A percentile compares a stretch with the other conserved stretches of the same genome.
phyloP scores from a whole-genome alignment of 2,329 filamentous ascomycete genomes.

The Neofusicoccum sp. region DNA sequence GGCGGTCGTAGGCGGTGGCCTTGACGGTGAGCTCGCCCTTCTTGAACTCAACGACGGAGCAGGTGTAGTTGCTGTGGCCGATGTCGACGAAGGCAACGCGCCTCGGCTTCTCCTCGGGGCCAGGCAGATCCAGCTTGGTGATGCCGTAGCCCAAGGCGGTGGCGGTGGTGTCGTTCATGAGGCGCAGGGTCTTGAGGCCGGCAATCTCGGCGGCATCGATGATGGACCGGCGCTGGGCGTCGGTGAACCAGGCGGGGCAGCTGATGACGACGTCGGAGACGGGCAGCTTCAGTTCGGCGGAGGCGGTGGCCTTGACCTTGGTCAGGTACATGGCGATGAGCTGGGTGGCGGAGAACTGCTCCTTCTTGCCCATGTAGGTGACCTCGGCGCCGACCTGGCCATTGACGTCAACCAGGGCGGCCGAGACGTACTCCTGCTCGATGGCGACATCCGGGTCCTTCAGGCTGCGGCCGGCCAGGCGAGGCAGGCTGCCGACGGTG shows the following conservation, averaged over 20 bases:
- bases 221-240: constrained; percentile 83
- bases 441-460: constrained; percentile 89
- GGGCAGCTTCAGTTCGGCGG: constrained; percentile 82
- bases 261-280: constrained; percentile 93
- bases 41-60: constrained; percentile 90
- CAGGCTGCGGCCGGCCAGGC: constrained; percentile 81
- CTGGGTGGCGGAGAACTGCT: constrained; percentile 92
- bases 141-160: constrained; percentile 96
- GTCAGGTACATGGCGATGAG: constrained; percentile 92
- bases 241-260: constrained; percentile 95
- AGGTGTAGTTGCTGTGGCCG: constrained; percentile 94
- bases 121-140: constrained; percentile 91
- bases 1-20: constrained; percentile 86
- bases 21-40: constrained; percentile 96
- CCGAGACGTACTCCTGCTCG: constrained; percentile 88
- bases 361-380: constrained; percentile 88
- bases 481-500: constrained; percentile 89
- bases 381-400: constrained; percentile 96
- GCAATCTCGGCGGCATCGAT: constrained; percentile 92
- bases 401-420: constrained; percentile 81
- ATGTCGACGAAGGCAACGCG: constrained; percentile 92
- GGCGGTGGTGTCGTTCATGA: constrained; percentile 98
- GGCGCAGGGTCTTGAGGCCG: constrained; percentile 83
- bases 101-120: constrained; percentile 84
- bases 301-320: constrained; percentile 87